Conservation (phyloP, 441 rosid species). For the Pelargonium myrrhifolium region DNA sequence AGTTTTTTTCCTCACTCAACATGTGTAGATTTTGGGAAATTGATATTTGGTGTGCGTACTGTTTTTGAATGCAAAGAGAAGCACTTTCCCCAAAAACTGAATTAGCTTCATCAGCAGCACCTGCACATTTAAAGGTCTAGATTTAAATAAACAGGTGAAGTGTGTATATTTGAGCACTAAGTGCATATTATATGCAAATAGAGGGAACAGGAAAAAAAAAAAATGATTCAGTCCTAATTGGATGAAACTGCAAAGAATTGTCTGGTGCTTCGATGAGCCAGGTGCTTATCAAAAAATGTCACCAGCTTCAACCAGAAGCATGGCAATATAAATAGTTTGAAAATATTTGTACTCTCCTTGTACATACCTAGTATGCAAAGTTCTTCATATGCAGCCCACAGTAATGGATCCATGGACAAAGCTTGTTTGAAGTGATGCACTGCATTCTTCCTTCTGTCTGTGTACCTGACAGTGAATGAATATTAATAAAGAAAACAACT, state of each 20-base stretch:
- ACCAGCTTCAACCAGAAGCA: too few species aligned
- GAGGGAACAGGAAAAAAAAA: not conserved
- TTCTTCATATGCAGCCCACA: constrained; percentile 54
- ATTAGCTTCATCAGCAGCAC: constrained; percentile 48
- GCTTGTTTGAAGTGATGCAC: constrained; percentile 46
- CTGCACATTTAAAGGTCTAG: constrained; percentile 21
- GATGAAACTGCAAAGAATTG: too few species aligned
- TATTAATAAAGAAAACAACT: constrained; percentile 2
- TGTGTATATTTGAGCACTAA: not conserved
- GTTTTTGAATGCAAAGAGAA: constrained; percentile 30
- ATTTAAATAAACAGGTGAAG: not conserved
- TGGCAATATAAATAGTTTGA: too few species aligned
- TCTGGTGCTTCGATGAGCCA: too few species aligned
- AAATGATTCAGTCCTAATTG: too few species aligned
- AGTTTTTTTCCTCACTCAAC: constrained; percentile 18
- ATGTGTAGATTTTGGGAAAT: constrained; percentile 18
- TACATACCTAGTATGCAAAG: constrained; percentile 46
- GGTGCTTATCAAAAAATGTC: not conserved
- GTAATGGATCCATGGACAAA: constrained; percentile 44
- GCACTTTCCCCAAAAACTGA: constrained; percentile 36
- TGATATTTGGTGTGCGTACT: constrained; percentile 19
- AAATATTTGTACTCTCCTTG: not conserved
- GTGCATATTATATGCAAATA: not conserved
- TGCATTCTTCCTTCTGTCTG: constrained; percentile 34
- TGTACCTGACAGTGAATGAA: constrained; percentile 27